A percentile compares a stretch with the other conserved stretches of the same genome.
Conservation (phyloP, 768 basidiomycete species). For the Lactarius sanguifluus region DNA sequence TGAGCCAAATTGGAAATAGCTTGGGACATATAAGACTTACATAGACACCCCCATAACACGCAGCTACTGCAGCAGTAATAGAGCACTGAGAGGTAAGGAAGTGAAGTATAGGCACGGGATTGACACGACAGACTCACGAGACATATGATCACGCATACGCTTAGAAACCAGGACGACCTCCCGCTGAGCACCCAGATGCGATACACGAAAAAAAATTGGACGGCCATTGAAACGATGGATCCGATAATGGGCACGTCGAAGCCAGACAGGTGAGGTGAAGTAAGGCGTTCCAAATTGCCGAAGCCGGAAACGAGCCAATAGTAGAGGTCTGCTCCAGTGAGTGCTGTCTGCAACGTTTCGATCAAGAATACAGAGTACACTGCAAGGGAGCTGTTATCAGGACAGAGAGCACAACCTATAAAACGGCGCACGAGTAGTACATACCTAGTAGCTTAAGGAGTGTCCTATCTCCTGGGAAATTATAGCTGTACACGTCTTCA, state of each 20-base stretch:
- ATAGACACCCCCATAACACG: neutral
- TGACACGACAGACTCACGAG: neutral
- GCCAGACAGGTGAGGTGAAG: slow-evolving; percentile 28
- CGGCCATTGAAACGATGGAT: slow-evolving; percentile 32
- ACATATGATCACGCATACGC: neutral
- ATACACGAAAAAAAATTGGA: slow-evolving; percentile 38
- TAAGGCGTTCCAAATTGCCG: slow-evolving; percentile 33
- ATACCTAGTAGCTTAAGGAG: slow-evolving; percentile 10
- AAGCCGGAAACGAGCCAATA: slow-evolving; percentile 36
- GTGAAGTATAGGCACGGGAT: neutral
- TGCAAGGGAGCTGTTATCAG: slow-evolving; percentile 11
- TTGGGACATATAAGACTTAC: neutral
- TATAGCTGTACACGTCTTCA: slow-evolving; percentile 22
- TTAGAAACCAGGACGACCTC: neutral
- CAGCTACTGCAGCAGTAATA: neutral
- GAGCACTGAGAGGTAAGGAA: neutral
- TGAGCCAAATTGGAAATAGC: neutral
- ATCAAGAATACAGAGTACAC: slow-evolving; percentile 33
- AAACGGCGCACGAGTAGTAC: neutral
- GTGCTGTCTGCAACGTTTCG: slow-evolving; percentile 33
- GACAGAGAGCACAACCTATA: too few relatives aligned
- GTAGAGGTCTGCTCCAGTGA: slow-evolving; percentile 34
- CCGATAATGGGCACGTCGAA: slow-evolving; percentile 35
- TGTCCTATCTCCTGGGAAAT: slow-evolving; percentile 13
- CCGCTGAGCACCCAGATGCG: slow-evolving; percentile 31